Conservation (phyloP, 768 basidiomycete genomes). For the Tulasnella sp. region DNA sequence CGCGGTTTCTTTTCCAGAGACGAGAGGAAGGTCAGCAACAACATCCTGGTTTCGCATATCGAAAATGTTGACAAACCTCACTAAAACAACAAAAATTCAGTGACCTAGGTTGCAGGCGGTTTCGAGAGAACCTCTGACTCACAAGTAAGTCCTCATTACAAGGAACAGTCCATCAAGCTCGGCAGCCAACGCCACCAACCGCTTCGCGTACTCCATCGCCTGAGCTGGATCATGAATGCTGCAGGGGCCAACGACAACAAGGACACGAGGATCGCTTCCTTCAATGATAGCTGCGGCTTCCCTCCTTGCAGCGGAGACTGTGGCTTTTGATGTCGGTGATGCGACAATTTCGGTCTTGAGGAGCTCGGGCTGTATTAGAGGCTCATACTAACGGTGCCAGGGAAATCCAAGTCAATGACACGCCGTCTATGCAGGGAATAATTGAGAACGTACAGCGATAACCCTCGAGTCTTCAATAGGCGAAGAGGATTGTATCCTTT, state of each 20-base stretch:
- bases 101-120: neutral
- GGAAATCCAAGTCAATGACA: neutral
- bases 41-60: neutral
- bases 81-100: neutral
- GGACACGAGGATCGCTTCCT: constrained; percentile 72
- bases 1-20: constrained; percentile 64
- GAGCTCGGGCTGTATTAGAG: constrained; percentile 86
- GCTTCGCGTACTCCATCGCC: constrained; percentile 70
- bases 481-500: too few species aligned
- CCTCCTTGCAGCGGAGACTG: constrained; percentile 71
- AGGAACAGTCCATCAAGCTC: constrained; percentile 60
- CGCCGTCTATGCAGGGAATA: too few species aligned
- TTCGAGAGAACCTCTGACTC: constrained; percentile 28
- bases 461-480: constrained; percentile 10
- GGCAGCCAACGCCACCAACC: constrained; percentile 54
- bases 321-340: constrained; percentile 49
- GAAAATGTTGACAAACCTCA: neutral
- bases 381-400: constrained; percentile 59
- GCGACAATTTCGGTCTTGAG: constrained; percentile 79
- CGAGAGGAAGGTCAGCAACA: constrained; percentile 6
- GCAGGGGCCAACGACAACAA: constrained; percentile 93
- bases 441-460: neutral
- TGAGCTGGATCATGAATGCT: constrained; percentile 85
- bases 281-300: constrained; percentile 67
- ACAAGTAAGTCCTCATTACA: constrained; percentile 97